Conservation (phyloP, 2,329 filamentous ascomycete species). For the Coniochaeta prunicola region DNA sequence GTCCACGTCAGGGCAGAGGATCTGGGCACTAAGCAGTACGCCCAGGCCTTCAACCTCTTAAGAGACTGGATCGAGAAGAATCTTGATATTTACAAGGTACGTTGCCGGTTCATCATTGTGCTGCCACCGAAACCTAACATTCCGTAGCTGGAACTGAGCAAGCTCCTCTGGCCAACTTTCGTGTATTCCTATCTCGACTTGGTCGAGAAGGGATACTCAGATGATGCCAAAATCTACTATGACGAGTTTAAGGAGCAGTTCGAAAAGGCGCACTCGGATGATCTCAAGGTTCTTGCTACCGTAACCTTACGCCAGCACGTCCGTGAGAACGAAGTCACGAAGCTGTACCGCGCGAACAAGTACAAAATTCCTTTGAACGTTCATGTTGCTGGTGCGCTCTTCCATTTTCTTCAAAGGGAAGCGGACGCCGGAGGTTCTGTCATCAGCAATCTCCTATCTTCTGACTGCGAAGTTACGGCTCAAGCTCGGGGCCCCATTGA, state of each 20-base stretch:
- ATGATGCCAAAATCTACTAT: conserved; percentile 70
- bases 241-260: conserved; percentile 61
- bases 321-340: conserved; percentile 66
- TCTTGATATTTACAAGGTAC: conserved; percentile 86
- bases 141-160: conserved; percentile 70
- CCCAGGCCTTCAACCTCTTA: conserved; percentile 65
- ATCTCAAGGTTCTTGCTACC: conserved; percentile 66
- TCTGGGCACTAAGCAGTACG: conserved; percentile 67
- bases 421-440: conserved; percentile 72
- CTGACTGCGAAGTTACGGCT: conserved; percentile 50
- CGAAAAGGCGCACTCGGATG: conserved; percentile 70
- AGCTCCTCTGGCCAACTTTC: conserved; percentile 87
- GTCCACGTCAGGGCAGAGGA: conserved; percentile 61
- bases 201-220: conserved; percentile 61
- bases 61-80: conserved; percentile 85
- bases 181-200: conserved; percentile 88
- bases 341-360: conserved; percentile 76
- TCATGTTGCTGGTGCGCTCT: conserved; percentile 72
- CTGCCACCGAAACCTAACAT: conserved; percentile 10
- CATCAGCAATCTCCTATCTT: conserved; percentile 65
- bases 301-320: conserved; percentile 74
- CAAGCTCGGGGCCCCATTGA: conserved; percentile 56
- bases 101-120: background rate
- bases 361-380: conserved; percentile 87
- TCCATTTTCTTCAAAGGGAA: conserved; percentile 86